A percentile compares a stretch with the other conserved stretches of the same genome.
phyloP scores from a whole-genome alignment of 2,329 filamentous ascomycete species.

The Paraphoma chrysanthemicola region DNA sequence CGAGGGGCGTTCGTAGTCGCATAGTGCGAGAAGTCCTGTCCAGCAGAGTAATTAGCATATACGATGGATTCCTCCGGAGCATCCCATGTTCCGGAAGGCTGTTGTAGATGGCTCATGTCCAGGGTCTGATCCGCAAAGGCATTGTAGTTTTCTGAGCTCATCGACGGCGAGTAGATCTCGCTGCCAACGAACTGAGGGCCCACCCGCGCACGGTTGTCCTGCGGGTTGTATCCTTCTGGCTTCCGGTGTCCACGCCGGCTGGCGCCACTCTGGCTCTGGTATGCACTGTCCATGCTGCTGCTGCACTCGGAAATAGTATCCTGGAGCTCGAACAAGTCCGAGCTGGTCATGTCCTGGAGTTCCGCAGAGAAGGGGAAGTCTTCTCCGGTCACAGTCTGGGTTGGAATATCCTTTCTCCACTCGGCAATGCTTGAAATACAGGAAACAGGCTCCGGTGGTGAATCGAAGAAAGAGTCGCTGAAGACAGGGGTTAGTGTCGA shows the following conservation, averaged over 20 bases:
- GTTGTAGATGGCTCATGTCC: slow-evolving; percentile 44
- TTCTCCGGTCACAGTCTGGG: slow-evolving; percentile 39
- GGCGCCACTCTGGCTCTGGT: slow-evolving; percentile 49
- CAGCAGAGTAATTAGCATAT: slow-evolving; percentile 48
- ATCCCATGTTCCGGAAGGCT: slow-evolving; percentile 40
- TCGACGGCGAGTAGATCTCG: slow-evolving; percentile 45
- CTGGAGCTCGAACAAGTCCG: slow-evolving; percentile 45
- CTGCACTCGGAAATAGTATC: slow-evolving; percentile 49
- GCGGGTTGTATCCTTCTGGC: slow-evolving; percentile 32
- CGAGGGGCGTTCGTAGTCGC: slow-evolving; percentile 30
- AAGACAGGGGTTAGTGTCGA: slow-evolving; percentile 45
- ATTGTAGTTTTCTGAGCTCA: slow-evolving; percentile 45
- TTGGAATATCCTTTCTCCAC: slow-evolving; percentile 50
- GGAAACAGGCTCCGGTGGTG: slow-evolving; percentile 42
- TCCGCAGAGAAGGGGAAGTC: slow-evolving; percentile 46
- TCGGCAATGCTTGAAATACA: slow-evolving; percentile 48
- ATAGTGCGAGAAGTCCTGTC: slow-evolving; percentile 44
- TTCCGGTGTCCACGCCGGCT: slow-evolving; percentile 39
- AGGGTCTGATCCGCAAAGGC: slow-evolving; percentile 37
- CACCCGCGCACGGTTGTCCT: slow-evolving; percentile 39
- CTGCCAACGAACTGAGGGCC: slow-evolving; percentile 39
- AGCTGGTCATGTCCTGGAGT: slow-evolving; percentile 43
- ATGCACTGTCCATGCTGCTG: slow-evolving; percentile 53
- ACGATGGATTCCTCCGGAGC: slow-evolving; percentile 37
- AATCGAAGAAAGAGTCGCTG: slow-evolving; percentile 50